Percentiles rank a stretch among this genome's conserved stretches.
Evolutionary conservation across 805 yeast species (phyloP).

Genomic region (Pichia pseudocactophila): DNA sequence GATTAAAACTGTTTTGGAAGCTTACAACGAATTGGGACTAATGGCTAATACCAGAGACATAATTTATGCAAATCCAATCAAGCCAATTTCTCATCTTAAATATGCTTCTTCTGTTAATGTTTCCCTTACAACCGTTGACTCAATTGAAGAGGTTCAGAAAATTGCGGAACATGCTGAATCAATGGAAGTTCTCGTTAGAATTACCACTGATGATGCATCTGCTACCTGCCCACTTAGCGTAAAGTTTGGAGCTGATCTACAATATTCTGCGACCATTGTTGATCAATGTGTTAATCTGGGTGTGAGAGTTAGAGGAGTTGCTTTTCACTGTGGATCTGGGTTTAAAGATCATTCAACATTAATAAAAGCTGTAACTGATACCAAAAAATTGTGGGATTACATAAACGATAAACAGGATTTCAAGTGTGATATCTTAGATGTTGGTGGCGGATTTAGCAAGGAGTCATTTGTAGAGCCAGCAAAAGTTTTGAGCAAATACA

Average conservation of each 20-base stretch:
- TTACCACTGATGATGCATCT: conserved; percentile 80
- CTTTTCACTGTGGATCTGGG: conserved; percentile 95
- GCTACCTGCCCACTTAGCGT: conserved; percentile 82
- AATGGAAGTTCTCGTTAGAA: conserved; percentile 67
- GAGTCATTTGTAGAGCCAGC: conserved; percentile 53
- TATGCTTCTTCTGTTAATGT: conserved; percentile 53
- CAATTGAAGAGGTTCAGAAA: conserved; percentile 74
- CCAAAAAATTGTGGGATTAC: conserved; percentile 56
- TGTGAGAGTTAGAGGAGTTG: conserved; percentile 70
- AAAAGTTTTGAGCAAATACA: conserved; percentile 42
- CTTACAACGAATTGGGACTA: conserved; percentile 4
- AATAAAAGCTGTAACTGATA: conserved; percentile 61
- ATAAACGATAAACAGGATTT: conserved; percentile 39
- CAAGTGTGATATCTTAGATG: conserved; percentile 47
- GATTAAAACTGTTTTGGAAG: conserved; percentile 52
- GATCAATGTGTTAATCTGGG: conserved; percentile 51
- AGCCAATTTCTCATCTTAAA: conserved; percentile 73
- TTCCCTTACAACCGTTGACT: conserved; percentile 80
- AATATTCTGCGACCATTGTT: conserved; percentile 45
- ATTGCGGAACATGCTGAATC: conserved; percentile 36
- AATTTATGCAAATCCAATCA: conserved; percentile 91
- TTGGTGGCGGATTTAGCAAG: conserved; percentile 88
- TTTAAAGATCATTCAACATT: conserved; percentile 65
- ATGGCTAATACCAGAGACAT: conserved; percentile 59
- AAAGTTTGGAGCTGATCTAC: conserved; percentile 77